Base-by-base conservation (phyloP, 164 flowering plant genomes). In the Chimonanthus salicifolius region DNA sequence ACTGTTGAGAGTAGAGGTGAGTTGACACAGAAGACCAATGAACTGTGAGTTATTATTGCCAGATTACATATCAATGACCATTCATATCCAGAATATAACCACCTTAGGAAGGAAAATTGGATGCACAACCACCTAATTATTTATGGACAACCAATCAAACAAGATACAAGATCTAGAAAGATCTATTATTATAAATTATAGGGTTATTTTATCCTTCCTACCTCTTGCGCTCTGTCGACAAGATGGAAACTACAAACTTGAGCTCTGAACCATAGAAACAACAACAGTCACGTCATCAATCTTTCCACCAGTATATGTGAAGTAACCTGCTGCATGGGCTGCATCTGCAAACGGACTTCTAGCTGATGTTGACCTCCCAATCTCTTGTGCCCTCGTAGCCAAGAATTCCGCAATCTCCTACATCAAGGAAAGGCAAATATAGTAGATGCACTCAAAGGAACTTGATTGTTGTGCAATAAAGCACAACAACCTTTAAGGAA, bases 261-360 rank as follows among this genome's bases (percentile, higher is more conserved):
- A 71, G 69, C 11, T 76, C 68, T 49, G 78, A 47, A 91, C 97
- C 13, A 86, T 47, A 20, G 98, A 90, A 54, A 94, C 94, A 60
- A 94, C 77, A 47, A 90, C 96, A 65, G 96, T 84, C 21, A 89
- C 94, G 74, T 87, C 88, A 75, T 94, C 98, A 7, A 83, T 89
- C 84, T 88, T 92, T 51, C 97, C 96, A 46, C 97, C 97, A 7
- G 79, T 82, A 72, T 78, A 89, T 71, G 87, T 82, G 10, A 75
- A 71, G 76, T 88, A 92, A 2, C 98, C 98, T n/a, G 92, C 91
- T 66, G 92, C 92, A 49, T 86, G 82, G 49, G 94, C 95, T 58
- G 88, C 88, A 83, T 94, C 97, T 3, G 97, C 87, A 79, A 92
- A 94, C 50, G 97, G 96, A 73, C 87, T 92, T 72, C 90, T 84